Percentiles rank a stretch among this genome's conserved stretches.
These are phyloP conservation scores for Lyophyllum shimeji DNA, from an alignment of 768 basidiomycete species.

Conservation along the genomic window DNA sequence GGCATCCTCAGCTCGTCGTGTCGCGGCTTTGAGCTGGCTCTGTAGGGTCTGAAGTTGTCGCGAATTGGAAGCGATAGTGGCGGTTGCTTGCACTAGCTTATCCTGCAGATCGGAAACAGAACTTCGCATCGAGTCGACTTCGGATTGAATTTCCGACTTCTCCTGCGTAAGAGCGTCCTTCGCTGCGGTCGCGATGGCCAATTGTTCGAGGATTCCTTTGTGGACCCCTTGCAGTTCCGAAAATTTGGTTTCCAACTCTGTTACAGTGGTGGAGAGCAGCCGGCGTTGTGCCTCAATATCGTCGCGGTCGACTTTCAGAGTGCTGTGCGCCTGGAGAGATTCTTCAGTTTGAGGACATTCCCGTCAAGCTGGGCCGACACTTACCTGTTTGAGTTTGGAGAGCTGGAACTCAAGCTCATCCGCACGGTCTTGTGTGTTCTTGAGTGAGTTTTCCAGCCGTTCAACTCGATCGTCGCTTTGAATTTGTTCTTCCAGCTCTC, in stretches of 20 bases:
- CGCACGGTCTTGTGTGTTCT: constrained; percentile 77
- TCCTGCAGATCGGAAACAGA: constrained; percentile 55
- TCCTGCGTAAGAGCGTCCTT: constrained; percentile 48
- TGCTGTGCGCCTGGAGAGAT: constrained; percentile 46
- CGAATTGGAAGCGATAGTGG: constrained; percentile 51
- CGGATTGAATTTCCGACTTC: constrained; percentile 47
- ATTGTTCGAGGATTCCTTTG: constrained; percentile 36
- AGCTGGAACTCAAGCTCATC: constrained; percentile 84
- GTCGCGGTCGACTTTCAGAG: constrained; percentile 64
- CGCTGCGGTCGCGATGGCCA: constrained; percentile 45
- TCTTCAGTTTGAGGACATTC: constrained; percentile 1
- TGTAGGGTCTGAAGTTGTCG: constrained; percentile 62
- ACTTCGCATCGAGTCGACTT: constrained; percentile 44
- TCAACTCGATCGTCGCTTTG: constrained; percentile 83
- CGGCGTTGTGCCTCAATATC: constrained; percentile 47
- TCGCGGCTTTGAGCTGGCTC: constrained; percentile 63
- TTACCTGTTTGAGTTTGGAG: constrained; percentile 75
- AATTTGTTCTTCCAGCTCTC: constrained; percentile 79
- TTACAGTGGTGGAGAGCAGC: constrained; percentile 39
- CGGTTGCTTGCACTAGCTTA: constrained; percentile 53
- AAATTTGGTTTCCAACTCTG: constrained; percentile 48
- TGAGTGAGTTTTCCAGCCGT: constrained; percentile 66
- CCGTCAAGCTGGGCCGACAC: constrained; percentile 11
- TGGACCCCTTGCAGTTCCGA: constrained; percentile 43
- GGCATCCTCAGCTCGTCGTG: constrained; percentile 71